Evolutionary conservation across 495 filamentous ascomycete genomes (phyloP).

Genomic region (Daldinia vernicosa): DNA sequence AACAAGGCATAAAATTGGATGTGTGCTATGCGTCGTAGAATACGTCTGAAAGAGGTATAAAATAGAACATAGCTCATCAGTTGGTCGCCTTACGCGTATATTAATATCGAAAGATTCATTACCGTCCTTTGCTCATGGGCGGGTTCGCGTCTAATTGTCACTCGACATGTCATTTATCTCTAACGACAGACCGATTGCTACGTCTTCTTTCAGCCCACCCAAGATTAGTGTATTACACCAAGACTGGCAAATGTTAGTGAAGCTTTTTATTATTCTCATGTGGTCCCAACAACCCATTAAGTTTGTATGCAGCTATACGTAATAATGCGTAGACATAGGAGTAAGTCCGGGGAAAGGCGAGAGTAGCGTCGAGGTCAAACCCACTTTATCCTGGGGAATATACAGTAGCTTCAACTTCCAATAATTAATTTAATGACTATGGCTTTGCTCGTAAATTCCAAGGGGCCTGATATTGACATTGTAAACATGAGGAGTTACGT

Average conservation of each 20-base stretch:
- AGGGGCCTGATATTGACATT: constrained; percentile 11
- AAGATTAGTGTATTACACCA: neutral
- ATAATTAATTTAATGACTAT: neutral
- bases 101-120: constrained; percentile 5
- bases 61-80: neutral
- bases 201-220: constrained; percentile 11
- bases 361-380: constrained; percentile 17
- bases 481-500: constrained; percentile 32
- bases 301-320: neutral
- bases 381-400: constrained; percentile 18
- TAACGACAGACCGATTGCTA: neutral
- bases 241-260: neutral
- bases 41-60: neutral
- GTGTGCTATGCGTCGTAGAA: constrained; percentile 1
- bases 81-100: constrained; percentile 16
- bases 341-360: constrained; percentile 36
- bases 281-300: constrained; percentile 4
- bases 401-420: constrained; percentile 19
- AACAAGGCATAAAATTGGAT: constrained; percentile 13
- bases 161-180: constrained; percentile 24
- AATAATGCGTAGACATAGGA: neutral
- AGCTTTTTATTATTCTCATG: constrained; percentile 1
- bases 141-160: constrained; percentile 13
- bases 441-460: constrained; percentile 1
- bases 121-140: constrained; percentile 1